Evolutionary conservation across 139 green algal species (phyloP), one percentile per base, ranked within the genome.

Genomic region (Chlorella sp.): DNA sequence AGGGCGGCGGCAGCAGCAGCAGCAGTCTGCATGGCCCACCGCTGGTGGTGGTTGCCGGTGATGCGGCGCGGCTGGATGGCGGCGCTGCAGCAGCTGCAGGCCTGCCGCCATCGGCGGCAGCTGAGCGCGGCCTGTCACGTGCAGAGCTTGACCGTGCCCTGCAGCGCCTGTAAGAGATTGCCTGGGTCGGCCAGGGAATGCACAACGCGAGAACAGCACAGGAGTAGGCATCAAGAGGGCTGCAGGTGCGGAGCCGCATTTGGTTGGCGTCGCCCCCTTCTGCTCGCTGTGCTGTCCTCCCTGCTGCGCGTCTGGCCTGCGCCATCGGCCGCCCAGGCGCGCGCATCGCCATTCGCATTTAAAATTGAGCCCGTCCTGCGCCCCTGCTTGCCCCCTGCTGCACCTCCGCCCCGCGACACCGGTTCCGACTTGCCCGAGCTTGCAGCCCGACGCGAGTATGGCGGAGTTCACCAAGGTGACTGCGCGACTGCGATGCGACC

Each of bases 51-150:
- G 64, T 63, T 32, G 36, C 44, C 4, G 79, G 36, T 0, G 79
- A 55, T 25, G 5, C 20, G 18, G 38, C 70, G 65, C 79, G 65
- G 21, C 30, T 85, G 16, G 79, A 85, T 34, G 79, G 79, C 41
- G 32, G 57, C 4, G 36, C 18, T 34, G 62, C 7, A 21, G 34
- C 23, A n/a, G 34, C 12, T 0, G 34, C 15, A 12, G 74, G 26
- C 4, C 25, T 57, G 44, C 47, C 12, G n/a, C 47, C 74, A 0
- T n/a, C 51, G 9, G 47, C 72, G 9, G 25, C 47, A 23, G 74
- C 56, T 3, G 74, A 55, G 57, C 75, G 75, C 1, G 75, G 57
- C 11, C 57, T 82, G 5, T 38, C 75, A 0, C 23, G 26, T 4
- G 34, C 75, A 28, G 57, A 82, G 23, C 39, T 82, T 32, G 75